Percentiles rank a stretch among this genome's conserved stretches.
Conservation (phyloP, 805 yeast genomes). For the Myxozyma neglecta region DNA sequence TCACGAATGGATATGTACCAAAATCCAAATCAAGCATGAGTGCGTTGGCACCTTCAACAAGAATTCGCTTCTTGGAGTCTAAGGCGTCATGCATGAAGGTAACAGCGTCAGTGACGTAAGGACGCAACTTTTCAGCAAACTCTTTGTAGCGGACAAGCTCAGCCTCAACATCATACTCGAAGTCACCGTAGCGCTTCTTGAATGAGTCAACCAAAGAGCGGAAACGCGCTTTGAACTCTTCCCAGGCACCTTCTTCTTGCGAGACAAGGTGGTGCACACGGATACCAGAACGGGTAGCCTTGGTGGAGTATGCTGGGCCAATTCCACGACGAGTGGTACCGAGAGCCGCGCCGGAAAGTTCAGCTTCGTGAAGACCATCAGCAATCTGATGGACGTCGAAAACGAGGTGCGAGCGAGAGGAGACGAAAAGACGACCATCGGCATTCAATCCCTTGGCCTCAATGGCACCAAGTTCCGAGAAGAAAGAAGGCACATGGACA, state of each 20-base stretch:
- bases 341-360: constrained; percentile 75
- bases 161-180: constrained; percentile 79
- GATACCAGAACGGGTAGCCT: constrained; percentile 94
- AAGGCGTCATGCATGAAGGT: constrained; percentile 74
- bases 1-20: constrained; percentile 97
- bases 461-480: constrained; percentile 77
- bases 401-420: constrained; percentile 93
- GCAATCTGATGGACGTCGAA: constrained; percentile 98
- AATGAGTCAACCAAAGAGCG: constrained; percentile 77
- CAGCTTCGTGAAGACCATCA: constrained; percentile 92
- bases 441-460: constrained; percentile 69
- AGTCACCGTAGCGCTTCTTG: constrained; percentile 87
- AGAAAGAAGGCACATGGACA: constrained; percentile 89
- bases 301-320: constrained; percentile 97
- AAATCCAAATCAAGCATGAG: constrained; percentile 95
- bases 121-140: constrained; percentile 71
- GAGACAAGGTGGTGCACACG: constrained; percentile 94
- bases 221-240: constrained; percentile 77
- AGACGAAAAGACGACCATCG: constrained; percentile 74
- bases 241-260: constrained; percentile 90
- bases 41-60: constrained; percentile 98
- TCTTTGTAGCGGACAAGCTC: constrained; percentile 77
- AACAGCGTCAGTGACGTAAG: constrained; percentile 92
- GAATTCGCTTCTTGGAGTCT: constrained; percentile 72
- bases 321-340: constrained; percentile 99